Evolutionary conservation across 129 eudicot species (phyloP).

Genomic region (Saussurea involucrata): DNA sequence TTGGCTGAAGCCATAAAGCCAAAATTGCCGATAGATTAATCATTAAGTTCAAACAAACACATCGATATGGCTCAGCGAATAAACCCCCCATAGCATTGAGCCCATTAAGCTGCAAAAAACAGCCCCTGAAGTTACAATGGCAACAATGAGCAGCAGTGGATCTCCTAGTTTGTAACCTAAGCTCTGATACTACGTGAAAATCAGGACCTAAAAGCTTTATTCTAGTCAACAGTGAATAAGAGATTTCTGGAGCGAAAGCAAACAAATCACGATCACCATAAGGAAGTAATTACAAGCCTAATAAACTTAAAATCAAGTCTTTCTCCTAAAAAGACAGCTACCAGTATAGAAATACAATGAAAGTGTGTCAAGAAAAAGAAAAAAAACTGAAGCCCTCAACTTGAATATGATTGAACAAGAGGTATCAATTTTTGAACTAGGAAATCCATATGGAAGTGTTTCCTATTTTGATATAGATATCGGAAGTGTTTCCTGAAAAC

Average conservation of each 20-base stretch:
- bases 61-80: neutral
- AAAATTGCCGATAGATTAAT: neutral
- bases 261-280: neutral
- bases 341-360: neutral
- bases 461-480: neutral
- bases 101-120: neutral
- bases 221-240: neutral
- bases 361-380: neutral
- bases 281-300: neutral
- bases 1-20: neutral
- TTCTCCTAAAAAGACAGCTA: neutral
- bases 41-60: neutral
- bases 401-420: neutral
- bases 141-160: neutral
- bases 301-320: neutral
- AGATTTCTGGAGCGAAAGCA: neutral
- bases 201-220: neutral
- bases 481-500: neutral
- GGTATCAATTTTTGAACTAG: neutral
- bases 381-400: neutral
- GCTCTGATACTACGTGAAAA: neutral
- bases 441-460: neutral
- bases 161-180: neutral
- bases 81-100: neutral
- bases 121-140: neutral